Conservation (phyloP, 257 asterid species). For the Solanum ossicruentum region DNA sequence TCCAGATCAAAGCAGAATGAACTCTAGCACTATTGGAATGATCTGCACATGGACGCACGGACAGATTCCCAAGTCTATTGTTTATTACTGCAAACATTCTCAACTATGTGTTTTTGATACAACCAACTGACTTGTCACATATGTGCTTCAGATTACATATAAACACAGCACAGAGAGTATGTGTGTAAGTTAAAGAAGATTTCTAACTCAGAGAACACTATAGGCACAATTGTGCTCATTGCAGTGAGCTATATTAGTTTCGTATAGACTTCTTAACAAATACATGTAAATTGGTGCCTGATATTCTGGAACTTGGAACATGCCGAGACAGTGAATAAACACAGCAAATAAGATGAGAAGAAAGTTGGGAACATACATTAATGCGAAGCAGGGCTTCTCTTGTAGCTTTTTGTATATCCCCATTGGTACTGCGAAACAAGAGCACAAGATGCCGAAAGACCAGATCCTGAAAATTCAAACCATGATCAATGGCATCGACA, state of each 20-base stretch:
- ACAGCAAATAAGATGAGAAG: background rate
- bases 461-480: conserved; percentile 40
- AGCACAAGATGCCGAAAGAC: conserved; percentile 48
- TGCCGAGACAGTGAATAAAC: background rate
- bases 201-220: background rate
- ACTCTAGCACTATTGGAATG: background rate
- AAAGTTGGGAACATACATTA: conserved; percentile 38
- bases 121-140: background rate
- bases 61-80: background rate
- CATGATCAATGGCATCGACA: background rate
- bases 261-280: background rate
- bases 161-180: background rate
- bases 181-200: background rate
- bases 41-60: background rate
- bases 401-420: conserved; percentile 51
- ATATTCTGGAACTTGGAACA: background rate
- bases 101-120: background rate
- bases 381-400: conserved; percentile 64
- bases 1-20: background rate
- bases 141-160: background rate
- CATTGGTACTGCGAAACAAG: conserved; percentile 48
- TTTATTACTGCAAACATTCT: background rate
- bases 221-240: background rate
- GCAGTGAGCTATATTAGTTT: background rate
- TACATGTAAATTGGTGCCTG: background rate